Base-by-base conservation (phyloP, 164 flowering plant species). In the Echeveria elegans region DNA sequence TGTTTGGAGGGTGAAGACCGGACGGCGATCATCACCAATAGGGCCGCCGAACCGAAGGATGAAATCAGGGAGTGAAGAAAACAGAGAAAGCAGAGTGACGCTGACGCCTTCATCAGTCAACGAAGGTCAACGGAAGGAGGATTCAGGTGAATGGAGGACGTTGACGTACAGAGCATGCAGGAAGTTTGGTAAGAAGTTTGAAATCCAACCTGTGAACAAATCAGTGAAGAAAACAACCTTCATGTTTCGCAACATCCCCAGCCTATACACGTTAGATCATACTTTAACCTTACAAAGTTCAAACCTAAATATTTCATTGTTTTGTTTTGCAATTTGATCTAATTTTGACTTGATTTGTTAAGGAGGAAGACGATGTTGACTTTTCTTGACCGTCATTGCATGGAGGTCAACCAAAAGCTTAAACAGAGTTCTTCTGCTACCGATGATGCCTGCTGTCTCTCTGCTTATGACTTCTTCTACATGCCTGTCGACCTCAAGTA, bases 401-500 rank as follows among this genome's bases (percentile, higher is more conserved):
- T 40, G 69, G 1, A 5, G 18, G 80, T 77, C 69, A 89, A 87
- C 68, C 41, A 76, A 38, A 76, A 68, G 48, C n/a, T 7, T 34
- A 43, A 30, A 0, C 4, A 12, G 6, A 28, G 63, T 23, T 30
- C 43, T 43, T 14, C 29, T 18, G 18, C 21, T 8, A 52, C 6
- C 16, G 69, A 52, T 19, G 40, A 15, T 4, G 24, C 30, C 29
- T 66, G 26, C 9, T 21, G 18, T 2, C 12, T 63, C 4, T 80
- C 85, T 0, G 87, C 87, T 4, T 86, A 65, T 70, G 97, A 92
- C 70, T 89, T 92, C 74, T 26, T 92, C 2, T 92, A 92, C 69
- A 69, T 89, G 62, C 97, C 97, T 0, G 78, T 92, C 7, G 97
- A 92, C 78, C 88, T 92, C 67, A 36, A 69, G 97, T 89, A 74